Conservation (phyloP, 208 protist genomes). For the Kentomonas sorsogonicus region DNA sequence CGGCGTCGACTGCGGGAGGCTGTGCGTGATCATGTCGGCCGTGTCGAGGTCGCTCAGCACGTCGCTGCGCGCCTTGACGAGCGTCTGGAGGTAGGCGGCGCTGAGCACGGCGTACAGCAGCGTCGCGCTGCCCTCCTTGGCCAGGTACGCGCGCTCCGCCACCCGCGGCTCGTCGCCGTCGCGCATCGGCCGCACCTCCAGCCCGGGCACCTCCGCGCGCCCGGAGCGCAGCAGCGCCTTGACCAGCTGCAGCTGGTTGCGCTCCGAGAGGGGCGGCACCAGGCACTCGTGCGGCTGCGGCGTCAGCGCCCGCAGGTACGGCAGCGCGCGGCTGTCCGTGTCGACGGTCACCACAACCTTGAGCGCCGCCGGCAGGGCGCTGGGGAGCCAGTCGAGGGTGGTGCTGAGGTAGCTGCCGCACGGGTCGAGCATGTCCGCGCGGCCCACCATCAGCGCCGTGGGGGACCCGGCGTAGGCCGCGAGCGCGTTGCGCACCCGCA, state of each 20-base stretch:
- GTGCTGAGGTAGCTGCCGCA: constrained; percentile 35
- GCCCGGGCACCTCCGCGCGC: constrained; percentile 32
- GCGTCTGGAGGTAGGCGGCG: constrained; percentile 41
- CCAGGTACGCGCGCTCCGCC: constrained; percentile 61
- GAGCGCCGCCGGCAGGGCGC: constrained; percentile 44
- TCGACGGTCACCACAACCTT: constrained; percentile 57
- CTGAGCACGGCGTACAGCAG: constrained; percentile 51
- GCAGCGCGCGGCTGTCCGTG: constrained; percentile 62
- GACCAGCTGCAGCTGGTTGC: constrained; percentile 41
- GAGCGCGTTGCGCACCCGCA: constrained; percentile 40
- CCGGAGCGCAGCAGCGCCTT: constrained; percentile 19
- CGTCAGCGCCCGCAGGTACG: constrained; percentile 52
- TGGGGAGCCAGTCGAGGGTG: constrained; percentile 62
- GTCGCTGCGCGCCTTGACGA: constrained; percentile 23
- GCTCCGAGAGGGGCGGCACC: constrained; percentile 46
- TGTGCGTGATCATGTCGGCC: constrained; percentile 31
- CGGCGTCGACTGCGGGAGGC: constrained; percentile 42
- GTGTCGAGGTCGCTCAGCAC: constrained; percentile 37
- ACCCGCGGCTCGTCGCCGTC: constrained; percentile 29
- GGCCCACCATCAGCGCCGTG: constrained; percentile 46
- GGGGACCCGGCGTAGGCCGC: constrained; percentile 41
- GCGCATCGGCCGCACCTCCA: constrained; percentile 19
- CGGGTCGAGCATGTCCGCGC: constrained; percentile 53
- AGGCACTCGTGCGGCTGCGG: constrained; percentile 81
- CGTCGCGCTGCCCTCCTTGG: constrained; percentile 52